Conservation (phyloP, 2,329 filamentous ascomycete species). For the Geoglossum cookeanum region DNA sequence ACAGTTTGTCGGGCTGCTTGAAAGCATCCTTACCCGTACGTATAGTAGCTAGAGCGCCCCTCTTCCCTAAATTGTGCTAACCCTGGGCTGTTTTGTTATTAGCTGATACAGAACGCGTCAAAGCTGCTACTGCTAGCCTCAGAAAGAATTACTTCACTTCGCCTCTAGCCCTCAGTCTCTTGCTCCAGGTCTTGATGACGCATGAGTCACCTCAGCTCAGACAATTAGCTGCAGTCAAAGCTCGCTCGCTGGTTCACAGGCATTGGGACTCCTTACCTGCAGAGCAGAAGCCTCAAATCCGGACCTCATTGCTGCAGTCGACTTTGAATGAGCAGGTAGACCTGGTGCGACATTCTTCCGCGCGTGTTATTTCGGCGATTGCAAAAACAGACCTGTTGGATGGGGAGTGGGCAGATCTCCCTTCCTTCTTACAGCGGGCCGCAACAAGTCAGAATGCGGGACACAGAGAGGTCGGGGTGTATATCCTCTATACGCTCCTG, state of each 20-base stretch:
- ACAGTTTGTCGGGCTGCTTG: conserved; percentile 69
- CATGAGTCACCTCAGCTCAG: conserved; percentile 53
- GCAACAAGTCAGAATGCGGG: conserved; percentile 54
- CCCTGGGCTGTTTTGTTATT: conserved; percentile 19
- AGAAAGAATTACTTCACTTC: conserved; percentile 87
- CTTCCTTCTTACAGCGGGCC: conserved; percentile 60
- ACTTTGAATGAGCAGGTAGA: conserved; percentile 61
- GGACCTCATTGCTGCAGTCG: conserved; percentile 66
- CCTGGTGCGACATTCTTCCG: conserved; percentile 66
- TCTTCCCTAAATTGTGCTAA: conserved; percentile 1
- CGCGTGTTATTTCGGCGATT: conserved; percentile 73
- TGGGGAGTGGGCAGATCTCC: conserved; percentile 67
- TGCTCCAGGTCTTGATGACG: conserved; percentile 74
- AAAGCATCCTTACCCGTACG: conserved; percentile 75
- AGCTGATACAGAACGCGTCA: conserved; percentile 81
- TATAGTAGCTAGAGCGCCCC: conserved; percentile 13
- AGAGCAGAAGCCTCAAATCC: conserved; percentile 61
- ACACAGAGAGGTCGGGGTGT: conserved; percentile 79
- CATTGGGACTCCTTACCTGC: conserved; percentile 63
- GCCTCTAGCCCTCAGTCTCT: conserved; percentile 63
- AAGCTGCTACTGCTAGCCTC: conserved; percentile 73
- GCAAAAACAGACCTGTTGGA: conserved; percentile 73
- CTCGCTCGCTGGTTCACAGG: conserved; percentile 60
- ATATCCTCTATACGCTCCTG: conserved; percentile 80
- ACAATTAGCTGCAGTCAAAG: conserved; percentile 84